A percentile compares a stretch with the other conserved stretches of the same genome.
Evolutionary conservation across 2,329 filamentous ascomycete species (phyloP).

Genomic region (Cercospora sp.): DNA sequence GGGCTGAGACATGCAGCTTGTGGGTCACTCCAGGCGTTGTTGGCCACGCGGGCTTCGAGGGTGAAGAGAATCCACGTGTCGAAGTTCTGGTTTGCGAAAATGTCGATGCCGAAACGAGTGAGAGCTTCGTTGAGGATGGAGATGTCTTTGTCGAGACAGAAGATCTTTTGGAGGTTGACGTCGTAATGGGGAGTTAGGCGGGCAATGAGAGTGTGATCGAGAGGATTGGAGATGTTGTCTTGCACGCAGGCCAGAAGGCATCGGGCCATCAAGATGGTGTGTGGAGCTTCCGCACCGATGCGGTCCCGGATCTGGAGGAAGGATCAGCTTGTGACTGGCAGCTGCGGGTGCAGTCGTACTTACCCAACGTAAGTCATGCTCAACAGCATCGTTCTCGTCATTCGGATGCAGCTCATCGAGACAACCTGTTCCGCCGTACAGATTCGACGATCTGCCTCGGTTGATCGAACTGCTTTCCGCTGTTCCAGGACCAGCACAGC

Average conservation of each 20-base stretch:
- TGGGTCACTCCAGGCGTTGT: constrained; percentile 73
- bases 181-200: constrained; percentile 34
- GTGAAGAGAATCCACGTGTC: constrained; percentile 86
- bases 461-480: not conserved
- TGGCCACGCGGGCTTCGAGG: constrained; percentile 80
- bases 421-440: constrained; percentile 27
- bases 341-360: constrained; percentile 17
- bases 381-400: constrained; percentile 18
- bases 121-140: constrained; percentile 69
- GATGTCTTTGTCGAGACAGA: constrained; percentile 71
- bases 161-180: constrained; percentile 43
- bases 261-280: constrained; percentile 27
- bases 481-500: constrained; percentile 23
- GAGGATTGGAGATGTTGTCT: constrained; percentile 26
- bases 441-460: constrained; percentile 14
- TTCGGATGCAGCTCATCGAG: constrained; percentile 30
- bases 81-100: constrained; percentile 61
- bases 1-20: constrained; percentile 62
- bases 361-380: constrained; percentile 31
- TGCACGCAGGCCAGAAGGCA: constrained; percentile 26
- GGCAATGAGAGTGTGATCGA: constrained; percentile 32
- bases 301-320: constrained; percentile 17
- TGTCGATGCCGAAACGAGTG: constrained; percentile 77
- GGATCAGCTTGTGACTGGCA: not conserved
- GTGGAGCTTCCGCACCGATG: constrained; percentile 6